Evolutionary conservation across 2,329 filamentous ascomycete genomes (phyloP).

Genomic region (Fusarium domesticum): DNA sequence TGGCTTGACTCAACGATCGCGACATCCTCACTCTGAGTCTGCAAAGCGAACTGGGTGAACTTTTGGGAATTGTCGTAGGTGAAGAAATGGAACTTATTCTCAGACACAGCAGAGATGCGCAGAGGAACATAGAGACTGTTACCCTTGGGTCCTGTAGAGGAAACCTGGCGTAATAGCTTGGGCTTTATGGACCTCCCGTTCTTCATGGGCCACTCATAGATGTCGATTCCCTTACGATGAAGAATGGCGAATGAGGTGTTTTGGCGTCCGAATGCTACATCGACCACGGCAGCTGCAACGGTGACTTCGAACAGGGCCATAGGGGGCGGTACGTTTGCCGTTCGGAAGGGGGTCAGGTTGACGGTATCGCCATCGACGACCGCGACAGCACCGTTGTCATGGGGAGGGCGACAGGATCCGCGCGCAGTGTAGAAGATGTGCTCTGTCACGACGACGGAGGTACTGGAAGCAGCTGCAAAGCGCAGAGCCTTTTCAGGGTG

Average conservation of each 20-base stretch:
- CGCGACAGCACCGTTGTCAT: constrained; percentile 75
- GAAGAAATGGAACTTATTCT: constrained; percentile 32
- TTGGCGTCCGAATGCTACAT: constrained; percentile 69
- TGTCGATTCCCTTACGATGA: constrained; percentile 60
- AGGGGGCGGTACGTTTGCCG: constrained; percentile 84
- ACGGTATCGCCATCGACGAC: constrained; percentile 79
- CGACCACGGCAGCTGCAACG: constrained; percentile 61
- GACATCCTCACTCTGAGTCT: constrained; percentile 12
- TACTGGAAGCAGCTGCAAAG: constrained; percentile 54
- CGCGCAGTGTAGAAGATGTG: constrained; percentile 65
- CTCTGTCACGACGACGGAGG: constrained; percentile 57
- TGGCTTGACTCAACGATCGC: constrained; percentile 19
- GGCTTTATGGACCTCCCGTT: constrained; percentile 49
- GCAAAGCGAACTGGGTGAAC: constrained; percentile 24
- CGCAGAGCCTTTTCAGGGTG: constrained; percentile 80
- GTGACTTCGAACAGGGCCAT: constrained; percentile 80
- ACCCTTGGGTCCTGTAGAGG: constrained; percentile 38
- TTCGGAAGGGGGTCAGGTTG: constrained; percentile 80
- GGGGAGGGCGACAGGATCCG: constrained; percentile 66
- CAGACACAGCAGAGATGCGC: constrained; percentile 19
- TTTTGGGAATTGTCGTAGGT: constrained; percentile 29
- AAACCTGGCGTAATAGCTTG: constrained; percentile 38
- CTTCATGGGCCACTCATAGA: constrained; percentile 68
- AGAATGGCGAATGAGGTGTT: constrained; percentile 69
- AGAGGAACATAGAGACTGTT: constrained; percentile 15